Conservation (phyloP, 2,329 filamentous ascomycete genomes). For the Fusarium globosum region DNA sequence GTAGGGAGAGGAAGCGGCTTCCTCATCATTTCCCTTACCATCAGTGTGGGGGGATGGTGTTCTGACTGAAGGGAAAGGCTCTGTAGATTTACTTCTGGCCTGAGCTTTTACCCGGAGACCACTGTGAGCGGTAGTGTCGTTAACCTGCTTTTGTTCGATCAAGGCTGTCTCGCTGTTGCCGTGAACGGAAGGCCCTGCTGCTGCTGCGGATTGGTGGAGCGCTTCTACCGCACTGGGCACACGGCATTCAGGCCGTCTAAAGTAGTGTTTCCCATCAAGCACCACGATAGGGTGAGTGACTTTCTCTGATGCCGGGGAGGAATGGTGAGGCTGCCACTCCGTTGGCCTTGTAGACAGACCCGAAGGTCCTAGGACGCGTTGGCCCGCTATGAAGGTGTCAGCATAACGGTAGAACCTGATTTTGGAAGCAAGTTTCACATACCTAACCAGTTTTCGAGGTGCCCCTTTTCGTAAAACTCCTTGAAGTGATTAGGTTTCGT, state of each 20-base stretch:
- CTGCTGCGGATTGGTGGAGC: slow-evolving; percentile 45
- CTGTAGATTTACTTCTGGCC: slow-evolving; percentile 19
- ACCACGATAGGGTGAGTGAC: slow-evolving; percentile 31
- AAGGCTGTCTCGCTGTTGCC: slow-evolving; percentile 4
- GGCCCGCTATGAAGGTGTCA: slow-evolving; percentile 45
- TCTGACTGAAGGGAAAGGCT: background rate
- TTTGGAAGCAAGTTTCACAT: slow-evolving; percentile 10
- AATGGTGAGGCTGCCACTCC: slow-evolving; percentile 28
- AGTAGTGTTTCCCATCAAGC: slow-evolving; percentile 44
- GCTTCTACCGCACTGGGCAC: slow-evolving; percentile 41
- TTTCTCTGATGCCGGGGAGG: slow-evolving; percentile 35
- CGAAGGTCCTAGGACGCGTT: slow-evolving; percentile 41
- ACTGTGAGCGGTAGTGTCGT: background rate
- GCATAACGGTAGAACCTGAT: background rate
- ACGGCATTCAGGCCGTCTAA: slow-evolving; percentile 12
- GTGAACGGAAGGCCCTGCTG: slow-evolving; percentile 36
- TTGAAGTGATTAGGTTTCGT: slow-evolving; percentile 43
- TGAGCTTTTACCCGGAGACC: background rate
- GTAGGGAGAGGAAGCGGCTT: background rate
- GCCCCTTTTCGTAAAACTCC: slow-evolving; percentile 41
- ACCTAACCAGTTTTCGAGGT: slow-evolving; percentile 54
- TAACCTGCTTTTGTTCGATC: background rate
- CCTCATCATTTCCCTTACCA: background rate
- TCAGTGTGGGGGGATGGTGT: background rate
- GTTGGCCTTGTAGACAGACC: slow-evolving; percentile 47